Evolutionary conservation across 768 basidiomycete genomes (phyloP).

Genomic region (Lactarius sp.): DNA sequence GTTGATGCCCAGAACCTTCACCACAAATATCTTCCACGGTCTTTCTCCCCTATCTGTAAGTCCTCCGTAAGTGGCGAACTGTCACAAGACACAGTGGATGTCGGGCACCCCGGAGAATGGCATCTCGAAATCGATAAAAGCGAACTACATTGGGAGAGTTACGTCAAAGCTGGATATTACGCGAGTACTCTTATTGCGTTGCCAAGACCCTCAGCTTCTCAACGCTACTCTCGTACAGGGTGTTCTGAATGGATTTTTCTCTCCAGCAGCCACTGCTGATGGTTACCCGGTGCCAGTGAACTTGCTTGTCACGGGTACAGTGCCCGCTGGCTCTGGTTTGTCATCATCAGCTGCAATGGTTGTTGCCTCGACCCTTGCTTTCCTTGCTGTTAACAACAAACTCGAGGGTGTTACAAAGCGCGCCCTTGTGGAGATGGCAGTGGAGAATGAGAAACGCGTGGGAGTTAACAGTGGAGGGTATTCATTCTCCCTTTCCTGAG

Average conservation of each 20-base stretch:
- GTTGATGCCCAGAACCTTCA: conserved; percentile 62
- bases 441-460: conserved; percentile 82
- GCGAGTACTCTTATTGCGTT: conserved; percentile 39
- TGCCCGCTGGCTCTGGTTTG: conserved; percentile 83
- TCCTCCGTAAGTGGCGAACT: conserved; percentile 32
- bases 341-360: conserved; percentile 90
- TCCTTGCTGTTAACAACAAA: conserved; percentile 73
- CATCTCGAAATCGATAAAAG: conserved; percentile 67
- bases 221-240: conserved; percentile 40
- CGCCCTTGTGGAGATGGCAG: conserved; percentile 69
- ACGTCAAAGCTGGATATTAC: conserved; percentile 82
- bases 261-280: conserved; percentile 24
- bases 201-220: not conserved
- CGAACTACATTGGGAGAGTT: conserved; percentile 78
- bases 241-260: conserved; percentile 60
- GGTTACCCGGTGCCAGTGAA: conserved; percentile 55
- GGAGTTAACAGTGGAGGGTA: conserved; percentile 81
- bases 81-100: conserved; percentile 35
- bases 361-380: conserved; percentile 77
- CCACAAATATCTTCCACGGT: conserved; percentile 51
- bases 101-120: conserved; percentile 53
- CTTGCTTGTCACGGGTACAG: conserved; percentile 71
- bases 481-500: conserved; percentile 24
- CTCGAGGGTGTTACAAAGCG: conserved; percentile 53
- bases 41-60: conserved; percentile 51